These are phyloP conservation scores for Nepenthes alata DNA, from an alignment of 179 eudicot species.

Conservation along the genomic window DNA sequence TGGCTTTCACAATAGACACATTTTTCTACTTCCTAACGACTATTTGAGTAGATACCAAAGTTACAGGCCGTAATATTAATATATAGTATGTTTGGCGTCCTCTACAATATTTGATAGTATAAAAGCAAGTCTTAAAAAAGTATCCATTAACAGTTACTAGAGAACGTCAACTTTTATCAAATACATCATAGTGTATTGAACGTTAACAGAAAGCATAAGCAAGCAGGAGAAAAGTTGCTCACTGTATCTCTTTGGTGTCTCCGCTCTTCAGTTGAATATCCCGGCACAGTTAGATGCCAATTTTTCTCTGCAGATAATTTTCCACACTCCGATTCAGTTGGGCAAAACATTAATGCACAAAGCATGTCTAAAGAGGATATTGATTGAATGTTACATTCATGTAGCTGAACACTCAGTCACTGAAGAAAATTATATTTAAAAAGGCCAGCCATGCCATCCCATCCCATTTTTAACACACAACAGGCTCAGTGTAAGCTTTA, in stretches of 20 bases:
- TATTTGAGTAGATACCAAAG: no score
- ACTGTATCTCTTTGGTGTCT: constrained; percentile 43
- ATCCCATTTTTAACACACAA: neutral
- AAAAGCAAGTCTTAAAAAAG: no score
- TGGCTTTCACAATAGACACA: no score
- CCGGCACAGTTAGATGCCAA: constrained; percentile 64
- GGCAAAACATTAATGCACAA: neutral
- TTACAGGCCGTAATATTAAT: no score
- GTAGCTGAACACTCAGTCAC: neutral
- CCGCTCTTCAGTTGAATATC: constrained; percentile 67
- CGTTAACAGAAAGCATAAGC: neutral
- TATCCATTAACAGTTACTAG: no score
- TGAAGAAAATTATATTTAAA: neutral
- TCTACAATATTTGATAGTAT: no score
- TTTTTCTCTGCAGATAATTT: constrained; percentile 55
- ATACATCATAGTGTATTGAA: no score
- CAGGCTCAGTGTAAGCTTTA: neutral
- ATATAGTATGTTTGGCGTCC: no score
- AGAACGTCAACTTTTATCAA: no score
- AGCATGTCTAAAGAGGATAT: constrained; percentile 1
- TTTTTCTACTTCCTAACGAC: no score
- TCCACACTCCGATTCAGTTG: constrained; percentile 11
- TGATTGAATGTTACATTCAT: neutral
- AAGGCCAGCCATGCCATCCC: neutral
- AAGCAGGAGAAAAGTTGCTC: constrained; percentile 15